Evolutionary conservation across 2,329 filamentous ascomycete genomes (phyloP).

Genomic region (Fusarium miscanthi): DNA sequence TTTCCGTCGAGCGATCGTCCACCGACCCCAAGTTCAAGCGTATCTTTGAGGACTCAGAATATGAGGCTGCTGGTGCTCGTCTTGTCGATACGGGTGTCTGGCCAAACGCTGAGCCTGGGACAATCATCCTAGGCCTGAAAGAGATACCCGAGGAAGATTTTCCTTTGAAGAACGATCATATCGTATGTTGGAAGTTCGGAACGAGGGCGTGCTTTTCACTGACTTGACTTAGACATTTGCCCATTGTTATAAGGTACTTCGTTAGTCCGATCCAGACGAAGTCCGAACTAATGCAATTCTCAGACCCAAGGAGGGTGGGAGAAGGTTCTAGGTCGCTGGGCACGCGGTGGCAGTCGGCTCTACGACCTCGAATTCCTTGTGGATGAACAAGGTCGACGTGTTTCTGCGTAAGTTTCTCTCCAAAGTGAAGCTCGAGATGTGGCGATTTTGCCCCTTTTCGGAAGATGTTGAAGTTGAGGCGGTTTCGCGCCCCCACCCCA

Average conservation of each 20-base stretch:
- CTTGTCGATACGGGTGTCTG: slow-evolving; percentile 75
- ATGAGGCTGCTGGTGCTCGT: slow-evolving; percentile 70
- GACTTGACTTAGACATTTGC: slow-evolving; percentile 64
- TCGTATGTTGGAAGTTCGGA: slow-evolving; percentile 4
- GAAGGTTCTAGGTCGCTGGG: slow-evolving; percentile 81
- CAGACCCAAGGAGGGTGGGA: slow-evolving; percentile 84
- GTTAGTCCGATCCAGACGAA: slow-evolving; percentile 60
- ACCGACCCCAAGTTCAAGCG: slow-evolving; percentile 65
- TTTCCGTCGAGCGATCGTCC: slow-evolving; percentile 70
- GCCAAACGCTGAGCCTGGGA: slow-evolving; percentile 73
- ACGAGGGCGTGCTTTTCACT: not conserved
- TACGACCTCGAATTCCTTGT: too few species aligned
- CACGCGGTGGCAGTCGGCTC: slow-evolving; percentile 62
- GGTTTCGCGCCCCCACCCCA: not conserved
- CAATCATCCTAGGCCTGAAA: slow-evolving; percentile 81
- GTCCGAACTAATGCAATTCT: slow-evolving; percentile 69
- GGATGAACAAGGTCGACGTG: slow-evolving; percentile 6
- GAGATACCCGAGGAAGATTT: slow-evolving; percentile 81
- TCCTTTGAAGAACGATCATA: slow-evolving; percentile 45
- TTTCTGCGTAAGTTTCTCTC: slow-evolving; percentile 17
- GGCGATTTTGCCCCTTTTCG: not conserved
- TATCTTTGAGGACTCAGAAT: slow-evolving; percentile 73
- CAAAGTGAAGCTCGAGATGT: slow-evolving; percentile 35
- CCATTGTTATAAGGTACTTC: slow-evolving; percentile 73
- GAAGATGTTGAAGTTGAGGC: not conserved